Evolutionary conservation across 2,329 filamentous ascomycete species (phyloP), one percentile per base, ranked within the genome.

Genomic region (Fonsecaea multimorphosa): DNA sequence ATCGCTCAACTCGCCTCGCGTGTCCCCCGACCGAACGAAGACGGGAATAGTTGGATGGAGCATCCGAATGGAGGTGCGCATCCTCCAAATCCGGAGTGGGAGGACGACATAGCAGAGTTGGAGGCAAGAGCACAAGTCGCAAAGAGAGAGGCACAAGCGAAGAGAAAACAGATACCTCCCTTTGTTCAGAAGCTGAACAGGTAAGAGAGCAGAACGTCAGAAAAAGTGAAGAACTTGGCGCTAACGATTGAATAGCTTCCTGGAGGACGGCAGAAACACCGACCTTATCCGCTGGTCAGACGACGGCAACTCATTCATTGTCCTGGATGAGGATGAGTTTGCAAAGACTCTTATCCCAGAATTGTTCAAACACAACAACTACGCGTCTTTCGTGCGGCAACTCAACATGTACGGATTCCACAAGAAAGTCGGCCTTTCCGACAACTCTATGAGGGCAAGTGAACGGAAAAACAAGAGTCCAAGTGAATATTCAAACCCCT

Each of bases 151-250:
- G 90, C 93, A 0, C 91, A 93, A 76, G 86, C 89, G 16, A 98
- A 97, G 78, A 85, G 93, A 73, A 98, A 98, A 79, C 91, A 96
- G 74, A 98, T 99, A 11, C 94, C 95, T 0, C 94, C 95, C 0
- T 99, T 99, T 82, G 93, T 99, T 51, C 93, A 97, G 78, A 99
- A 99, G 76, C 81, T 99, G 62, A 96, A 93, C 87, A 98, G 94
- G 94, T 96, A 82, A 80, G 86, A 36, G 59, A 57, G n/a, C 71
- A 61, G 66, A 71, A 53, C 51, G 49, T 8, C 32, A 27, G n/a
- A 11, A 34, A 12, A 24, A 19, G 44, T 40, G 38, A 14, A 53
- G 22, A 24, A 52, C 3, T 29, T 22, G 29, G 16, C 24, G 55
- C 60, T 65, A 52, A 54, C 65, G 3, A 8, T 31, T 22, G 58